Evolutionary conservation across 2,329 filamentous ascomycete species (phyloP).

Genomic region (Lojkania enalia): DNA sequence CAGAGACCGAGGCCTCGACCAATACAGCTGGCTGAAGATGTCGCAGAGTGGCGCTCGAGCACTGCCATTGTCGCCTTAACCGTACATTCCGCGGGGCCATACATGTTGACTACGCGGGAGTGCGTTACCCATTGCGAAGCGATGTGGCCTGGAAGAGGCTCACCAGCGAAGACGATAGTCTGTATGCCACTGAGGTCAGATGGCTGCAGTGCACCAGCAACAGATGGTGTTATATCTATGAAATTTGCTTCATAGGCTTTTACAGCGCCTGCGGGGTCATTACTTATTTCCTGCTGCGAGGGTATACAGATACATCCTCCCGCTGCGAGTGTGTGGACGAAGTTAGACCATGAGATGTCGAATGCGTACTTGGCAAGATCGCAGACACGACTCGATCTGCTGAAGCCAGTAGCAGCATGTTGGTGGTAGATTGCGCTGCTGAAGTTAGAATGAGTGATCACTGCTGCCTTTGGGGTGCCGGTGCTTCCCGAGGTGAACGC

Average conservation of each 20-base stretch:
- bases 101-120: conserved; percentile 2
- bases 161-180: conserved; percentile 6
- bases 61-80: not conserved
- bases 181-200: conserved; percentile 15
- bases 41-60: not conserved
- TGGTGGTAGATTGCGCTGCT: not conserved
- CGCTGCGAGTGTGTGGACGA: conserved; percentile 51
- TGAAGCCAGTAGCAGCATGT: conserved; percentile 55
- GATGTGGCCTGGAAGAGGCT: conserved; percentile 3
- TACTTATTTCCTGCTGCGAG: conserved; percentile 54
- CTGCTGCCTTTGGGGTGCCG: conserved; percentile 58
- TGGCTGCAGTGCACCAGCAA: conserved; percentile 35
- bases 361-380: conserved; percentile 50
- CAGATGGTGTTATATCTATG: conserved; percentile 15
- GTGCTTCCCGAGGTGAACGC: conserved; percentile 50
- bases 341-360: conserved; percentile 55
- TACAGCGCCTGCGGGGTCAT: conserved; percentile 31
- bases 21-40: conserved; percentile 11
- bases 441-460: conserved; percentile 40
- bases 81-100: conserved; percentile 9
- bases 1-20: conserved; percentile 16
- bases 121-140: conserved; percentile 2
- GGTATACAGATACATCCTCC: conserved; percentile 57
- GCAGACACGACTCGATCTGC: conserved; percentile 57
- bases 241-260: conserved; percentile 1